phyloP scores from a whole-genome alignment of 2,329 filamentous ascomycete species.

The Colletotrichum simmondsii region DNA sequence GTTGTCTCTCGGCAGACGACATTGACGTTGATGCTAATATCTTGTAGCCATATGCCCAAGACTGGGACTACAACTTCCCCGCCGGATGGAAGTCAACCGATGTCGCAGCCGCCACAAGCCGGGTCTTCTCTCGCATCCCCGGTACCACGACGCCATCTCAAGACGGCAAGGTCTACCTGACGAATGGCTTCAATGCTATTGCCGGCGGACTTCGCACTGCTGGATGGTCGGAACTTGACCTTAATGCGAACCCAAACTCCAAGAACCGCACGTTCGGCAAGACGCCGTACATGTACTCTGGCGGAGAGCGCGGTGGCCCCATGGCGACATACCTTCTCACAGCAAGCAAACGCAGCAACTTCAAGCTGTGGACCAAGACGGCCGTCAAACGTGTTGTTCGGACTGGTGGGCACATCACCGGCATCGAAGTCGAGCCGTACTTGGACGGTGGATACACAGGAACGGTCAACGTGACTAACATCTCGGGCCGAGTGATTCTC shows the following conservation, averaged over 20 bases:
- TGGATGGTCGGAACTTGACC: conserved; percentile 72
- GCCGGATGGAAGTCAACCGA: conserved; percentile 75
- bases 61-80: conserved; percentile 81
- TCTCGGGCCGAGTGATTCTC: conserved; percentile 73
- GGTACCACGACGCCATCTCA: conserved; percentile 74
- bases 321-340: conserved; percentile 77
- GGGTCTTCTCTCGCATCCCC: conserved; percentile 76
- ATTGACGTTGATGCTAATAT: neutral
- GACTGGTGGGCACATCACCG: conserved; percentile 69
- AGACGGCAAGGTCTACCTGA: conserved; percentile 75
- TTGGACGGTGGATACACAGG: conserved; percentile 65
- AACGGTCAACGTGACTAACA: conserved; percentile 67
- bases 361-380: conserved; percentile 74
- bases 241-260: conserved; percentile 67
- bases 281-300: conserved; percentile 74
- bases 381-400: conserved; percentile 76
- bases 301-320: conserved; percentile 76
- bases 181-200: conserved; percentile 73
- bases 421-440: conserved; percentile 73
- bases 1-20: neutral
- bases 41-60: conserved; percentile 64
- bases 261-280: conserved; percentile 75
- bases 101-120: conserved; percentile 66
- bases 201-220: conserved; percentile 66
- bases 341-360: conserved; percentile 69